Percentiles rank a stretch among this genome's conserved stretches.
Evolutionary conservation across 1,284 basidiomycete species (phyloP).

Genomic region (Rhodotorula sp.): DNA sequence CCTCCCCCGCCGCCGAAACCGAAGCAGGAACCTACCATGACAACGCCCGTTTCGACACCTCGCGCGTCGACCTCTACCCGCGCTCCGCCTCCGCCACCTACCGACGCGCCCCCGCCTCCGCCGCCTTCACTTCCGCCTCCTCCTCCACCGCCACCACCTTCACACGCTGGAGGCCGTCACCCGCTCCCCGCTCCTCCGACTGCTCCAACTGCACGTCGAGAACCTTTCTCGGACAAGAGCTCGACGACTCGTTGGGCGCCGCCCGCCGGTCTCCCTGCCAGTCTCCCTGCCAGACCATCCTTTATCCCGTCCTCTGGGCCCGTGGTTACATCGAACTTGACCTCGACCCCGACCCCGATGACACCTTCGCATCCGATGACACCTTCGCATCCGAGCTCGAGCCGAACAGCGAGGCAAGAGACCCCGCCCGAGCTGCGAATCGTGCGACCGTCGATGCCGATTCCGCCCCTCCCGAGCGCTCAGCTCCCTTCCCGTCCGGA

Average conservation of each 20-base stretch:
- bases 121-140: constrained; percentile 19
- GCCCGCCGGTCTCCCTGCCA: too few species aligned
- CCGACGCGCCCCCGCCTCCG: constrained; percentile 19
- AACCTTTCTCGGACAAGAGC: too few species aligned
- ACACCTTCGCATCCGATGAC: not conserved
- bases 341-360: constrained; percentile 4
- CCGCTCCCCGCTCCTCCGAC: constrained; percentile 13
- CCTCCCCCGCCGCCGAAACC: constrained; percentile 18
- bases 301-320: not conserved
- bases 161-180: not conserved
- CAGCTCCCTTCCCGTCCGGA: not conserved
- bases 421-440: constrained; percentile 19
- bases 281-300: not conserved
- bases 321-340: not conserved
- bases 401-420: not conserved
- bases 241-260: too few species aligned
- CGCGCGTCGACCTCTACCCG: not conserved
- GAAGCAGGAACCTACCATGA: not conserved
- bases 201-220: too few species aligned
- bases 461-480: constrained; percentile 1
- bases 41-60: not conserved
- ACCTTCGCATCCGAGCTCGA: not conserved
- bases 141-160: not conserved
- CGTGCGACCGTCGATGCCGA: not conserved
- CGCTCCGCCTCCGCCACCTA: constrained; percentile 12